phyloP scores from a whole-genome alignment of 495 filamentous ascomycete species.

The Cercophora samala region DNA sequence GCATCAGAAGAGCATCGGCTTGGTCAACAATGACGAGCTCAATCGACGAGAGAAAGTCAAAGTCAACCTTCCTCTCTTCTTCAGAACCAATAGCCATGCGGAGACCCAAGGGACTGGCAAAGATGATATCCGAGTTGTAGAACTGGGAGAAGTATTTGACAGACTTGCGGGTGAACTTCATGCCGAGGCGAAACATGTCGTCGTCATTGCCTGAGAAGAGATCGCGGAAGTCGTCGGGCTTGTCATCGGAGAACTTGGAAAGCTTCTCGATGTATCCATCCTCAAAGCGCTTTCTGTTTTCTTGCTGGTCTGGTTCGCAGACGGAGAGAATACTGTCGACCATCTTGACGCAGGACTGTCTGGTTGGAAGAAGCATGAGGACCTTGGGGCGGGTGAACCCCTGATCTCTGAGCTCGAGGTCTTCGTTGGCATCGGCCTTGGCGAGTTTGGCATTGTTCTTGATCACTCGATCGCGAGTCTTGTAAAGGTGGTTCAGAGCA shows the following conservation, averaged over 20 bases:
- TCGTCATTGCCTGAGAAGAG: conserved; percentile 93
- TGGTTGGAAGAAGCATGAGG: conserved; percentile 81
- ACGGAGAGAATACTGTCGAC: conserved; percentile 70
- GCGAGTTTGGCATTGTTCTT: conserved; percentile 82
- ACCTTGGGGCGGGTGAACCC: conserved; percentile 95
- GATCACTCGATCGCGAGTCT: conserved; percentile 85
- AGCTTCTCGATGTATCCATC: conserved; percentile 68
- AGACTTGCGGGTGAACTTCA: conserved; percentile 94
- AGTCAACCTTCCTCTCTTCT: conserved; percentile 70
- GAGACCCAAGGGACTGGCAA: conserved; percentile 83
- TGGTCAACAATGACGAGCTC: conserved; percentile 89
- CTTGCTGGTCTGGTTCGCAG: conserved; percentile 81
- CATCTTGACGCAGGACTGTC: conserved; percentile 74
- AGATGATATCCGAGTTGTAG: conserved; percentile 92
- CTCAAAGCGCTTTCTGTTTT: conserved; percentile 89
- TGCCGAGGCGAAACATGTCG: conserved; percentile 87
- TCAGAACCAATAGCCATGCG: conserved; percentile 83
- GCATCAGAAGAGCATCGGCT: conserved; percentile 90
- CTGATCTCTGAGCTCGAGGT: conserved; percentile 83
- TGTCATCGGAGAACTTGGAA: conserved; percentile 65
- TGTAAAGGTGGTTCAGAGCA: conserved; percentile 84
- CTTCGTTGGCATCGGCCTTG: conserved; percentile 50
- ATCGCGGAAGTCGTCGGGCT: conserved; percentile 83
- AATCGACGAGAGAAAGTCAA: conserved; percentile 89
- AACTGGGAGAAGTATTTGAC: conserved; percentile 94